phyloP scores from a whole-genome alignment of 441 rosid species.

The Bocquillonia castaneifolia region DNA sequence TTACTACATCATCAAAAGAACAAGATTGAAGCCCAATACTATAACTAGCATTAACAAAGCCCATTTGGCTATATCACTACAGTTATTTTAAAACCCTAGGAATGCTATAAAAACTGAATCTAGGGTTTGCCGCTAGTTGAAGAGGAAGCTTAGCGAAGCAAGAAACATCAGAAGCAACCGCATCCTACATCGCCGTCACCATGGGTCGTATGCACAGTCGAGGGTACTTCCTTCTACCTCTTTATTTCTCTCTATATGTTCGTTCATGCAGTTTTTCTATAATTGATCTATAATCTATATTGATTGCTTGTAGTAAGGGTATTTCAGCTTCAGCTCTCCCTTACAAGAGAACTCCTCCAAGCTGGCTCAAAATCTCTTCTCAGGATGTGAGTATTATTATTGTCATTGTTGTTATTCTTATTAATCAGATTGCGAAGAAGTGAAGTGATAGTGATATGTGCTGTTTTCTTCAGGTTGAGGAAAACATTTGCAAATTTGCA shows the following conservation, averaged over 20 bases:
- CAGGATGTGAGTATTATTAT: constrained; percentile 35
- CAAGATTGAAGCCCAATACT: too few species aligned
- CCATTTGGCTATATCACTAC: not conserved
- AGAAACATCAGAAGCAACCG: not conserved
- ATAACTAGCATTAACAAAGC: too few species aligned
- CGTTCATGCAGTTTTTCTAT: not conserved
- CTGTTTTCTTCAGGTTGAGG: constrained; percentile 41
- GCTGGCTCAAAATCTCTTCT: constrained; percentile 68
- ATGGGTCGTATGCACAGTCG: constrained; percentile 90
- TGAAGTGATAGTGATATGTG: not conserved
- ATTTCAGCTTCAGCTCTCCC: constrained; percentile 86
- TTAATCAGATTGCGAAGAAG: not conserved
- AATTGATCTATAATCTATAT: not conserved
- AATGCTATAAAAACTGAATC: not conserved
- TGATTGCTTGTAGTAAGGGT: constrained; percentile 36
- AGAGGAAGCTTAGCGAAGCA: constrained; percentile 15
- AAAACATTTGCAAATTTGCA: constrained; percentile 72
- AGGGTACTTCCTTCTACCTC: constrained; percentile 38
- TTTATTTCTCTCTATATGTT: not conserved
- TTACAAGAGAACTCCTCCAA: constrained; percentile 70
- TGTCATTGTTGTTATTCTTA: not conserved
- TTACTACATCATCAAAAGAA: too few species aligned
- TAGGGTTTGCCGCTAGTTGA: constrained; percentile 29
- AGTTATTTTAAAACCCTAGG: constrained; percentile 19
- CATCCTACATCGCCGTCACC: constrained; percentile 26